Evolutionary conservation across 129 eudicot genomes (phyloP).

Genomic region (Flaveria linearis): DNA sequence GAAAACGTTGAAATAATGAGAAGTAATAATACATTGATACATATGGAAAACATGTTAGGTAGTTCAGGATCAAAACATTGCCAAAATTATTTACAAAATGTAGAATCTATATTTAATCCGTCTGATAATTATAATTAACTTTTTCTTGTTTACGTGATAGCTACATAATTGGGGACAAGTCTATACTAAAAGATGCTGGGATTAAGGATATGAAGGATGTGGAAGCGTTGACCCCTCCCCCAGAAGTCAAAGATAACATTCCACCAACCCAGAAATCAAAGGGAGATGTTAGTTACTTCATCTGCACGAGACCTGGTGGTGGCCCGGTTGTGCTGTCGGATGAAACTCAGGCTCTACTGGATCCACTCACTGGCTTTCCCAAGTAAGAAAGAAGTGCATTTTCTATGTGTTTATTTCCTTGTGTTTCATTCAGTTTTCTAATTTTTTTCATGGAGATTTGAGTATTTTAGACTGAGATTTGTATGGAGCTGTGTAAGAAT

Average conservation of each 20-base stretch:
- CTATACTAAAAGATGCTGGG: slow-evolving; percentile 90
- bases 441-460: slow-evolving; percentile 23
- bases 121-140: not conserved
- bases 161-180: slow-evolving; percentile 84
- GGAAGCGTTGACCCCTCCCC: slow-evolving; percentile 75
- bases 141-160: slow-evolving; percentile 33
- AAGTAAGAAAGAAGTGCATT: slow-evolving; percentile 47
- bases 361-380: slow-evolving; percentile 83
- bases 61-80: not conserved
- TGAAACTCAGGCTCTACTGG: slow-evolving; percentile 68
- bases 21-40: no score
- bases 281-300: slow-evolving; percentile 94
- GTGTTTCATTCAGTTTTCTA: slow-evolving; percentile 8
- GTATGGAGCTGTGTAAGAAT: slow-evolving; percentile 31
- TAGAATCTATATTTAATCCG: not conserved
- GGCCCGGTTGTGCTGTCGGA: slow-evolving; percentile 84
- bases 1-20: not conserved
- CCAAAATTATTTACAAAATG: not conserved
- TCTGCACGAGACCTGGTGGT: slow-evolving; percentile 95
- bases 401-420: slow-evolving; percentile 1
- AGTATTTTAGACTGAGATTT: slow-evolving; percentile 28
- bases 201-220: slow-evolving; percentile 70
- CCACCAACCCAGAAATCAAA: slow-evolving; percentile 45
- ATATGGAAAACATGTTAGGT: no score
- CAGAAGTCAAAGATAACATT: slow-evolving; percentile 61